A percentile compares a stretch with the other conserved stretches of the same genome.
phyloP scores from a whole-genome alignment of 306 rosid species.

The Castanea crenata region DNA sequence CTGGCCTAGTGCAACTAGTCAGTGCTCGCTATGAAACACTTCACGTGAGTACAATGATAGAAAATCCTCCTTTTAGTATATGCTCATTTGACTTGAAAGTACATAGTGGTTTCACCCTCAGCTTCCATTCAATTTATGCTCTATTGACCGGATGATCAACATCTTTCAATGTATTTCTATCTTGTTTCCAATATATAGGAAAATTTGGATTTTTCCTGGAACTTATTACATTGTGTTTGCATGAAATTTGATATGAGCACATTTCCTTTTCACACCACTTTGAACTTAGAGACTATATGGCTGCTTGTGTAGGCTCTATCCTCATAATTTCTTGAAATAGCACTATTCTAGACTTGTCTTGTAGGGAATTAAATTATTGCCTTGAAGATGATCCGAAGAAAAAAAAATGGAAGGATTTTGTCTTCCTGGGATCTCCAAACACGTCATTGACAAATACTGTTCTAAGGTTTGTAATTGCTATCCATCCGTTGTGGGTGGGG shows the following conservation, averaged over 20 bases:
- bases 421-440: constrained; percentile 6
- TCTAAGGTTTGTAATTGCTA: neutral
- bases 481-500: too few species aligned
- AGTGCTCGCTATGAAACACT: constrained; percentile 28
- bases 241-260: neutral
- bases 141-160: constrained; percentile 40
- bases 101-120: constrained; percentile 61
- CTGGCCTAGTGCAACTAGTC: constrained; percentile 31
- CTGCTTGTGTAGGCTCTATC: neutral
- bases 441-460: neutral
- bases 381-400: neutral
- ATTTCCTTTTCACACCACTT: neutral
- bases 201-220: constrained; percentile 1
- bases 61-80: constrained; percentile 45
- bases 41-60: constrained; percentile 37
- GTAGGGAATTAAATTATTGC: neutral
- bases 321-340: neutral
- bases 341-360: constrained; percentile 12
- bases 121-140: constrained; percentile 52
- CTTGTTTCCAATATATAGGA: constrained; percentile 10
- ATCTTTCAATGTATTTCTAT: neutral
- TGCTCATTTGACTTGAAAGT: constrained; percentile 37
- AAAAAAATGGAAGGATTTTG: neutral
- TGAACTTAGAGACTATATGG: neutral
- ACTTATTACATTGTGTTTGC: neutral